A percentile compares a stretch with the other conserved stretches of the same genome.
Evolutionary conservation across 495 filamentous ascomycete species (phyloP).

Genomic region (Beverwykella pulmonaria): DNA sequence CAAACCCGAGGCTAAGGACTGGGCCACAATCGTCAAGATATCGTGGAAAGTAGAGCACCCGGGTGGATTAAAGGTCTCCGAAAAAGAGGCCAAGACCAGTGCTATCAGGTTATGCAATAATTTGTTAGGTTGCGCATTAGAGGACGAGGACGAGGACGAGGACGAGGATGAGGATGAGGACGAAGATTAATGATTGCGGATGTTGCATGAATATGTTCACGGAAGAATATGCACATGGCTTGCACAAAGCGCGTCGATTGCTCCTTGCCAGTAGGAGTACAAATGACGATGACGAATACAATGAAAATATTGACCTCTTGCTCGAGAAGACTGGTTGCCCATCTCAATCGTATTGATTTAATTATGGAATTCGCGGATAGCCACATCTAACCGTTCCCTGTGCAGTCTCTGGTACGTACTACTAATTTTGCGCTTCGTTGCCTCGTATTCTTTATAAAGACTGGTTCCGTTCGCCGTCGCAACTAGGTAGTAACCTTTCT

Average conservation of each 20-base stretch:
- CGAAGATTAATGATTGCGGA: too few species aligned
- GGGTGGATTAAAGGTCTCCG: background rate
- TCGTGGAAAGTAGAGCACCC: background rate
- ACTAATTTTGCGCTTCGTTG: slow-evolving; percentile 14
- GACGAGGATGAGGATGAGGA: too few species aligned
- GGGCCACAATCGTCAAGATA: slow-evolving; percentile 5
- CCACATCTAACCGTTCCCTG: slow-evolving; percentile 11
- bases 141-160: background rate
- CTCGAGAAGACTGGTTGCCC: too few species aligned
- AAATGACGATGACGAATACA: too few species aligned
- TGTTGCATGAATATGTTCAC: too few species aligned
- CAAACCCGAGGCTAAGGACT: background rate
- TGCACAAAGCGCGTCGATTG: too few species aligned
- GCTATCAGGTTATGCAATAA: background rate
- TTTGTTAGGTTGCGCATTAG: background rate
- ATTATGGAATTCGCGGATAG: slow-evolving; percentile 28
- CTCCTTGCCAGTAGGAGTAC: too few species aligned
- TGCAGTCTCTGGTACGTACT: slow-evolving; percentile 19
- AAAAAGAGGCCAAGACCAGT: background rate
- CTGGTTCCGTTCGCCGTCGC: slow-evolving; percentile 7
- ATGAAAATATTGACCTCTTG: too few species aligned
- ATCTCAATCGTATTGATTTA: slow-evolving; percentile 28
- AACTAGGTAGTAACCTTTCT: slow-evolving; percentile 22
- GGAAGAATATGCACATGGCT: too few species aligned
- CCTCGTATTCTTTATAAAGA: slow-evolving; percentile 22